Base-by-base conservation (phyloP, 2,329 filamentous ascomycete species). In the Tolypocladium sp. region DNA sequence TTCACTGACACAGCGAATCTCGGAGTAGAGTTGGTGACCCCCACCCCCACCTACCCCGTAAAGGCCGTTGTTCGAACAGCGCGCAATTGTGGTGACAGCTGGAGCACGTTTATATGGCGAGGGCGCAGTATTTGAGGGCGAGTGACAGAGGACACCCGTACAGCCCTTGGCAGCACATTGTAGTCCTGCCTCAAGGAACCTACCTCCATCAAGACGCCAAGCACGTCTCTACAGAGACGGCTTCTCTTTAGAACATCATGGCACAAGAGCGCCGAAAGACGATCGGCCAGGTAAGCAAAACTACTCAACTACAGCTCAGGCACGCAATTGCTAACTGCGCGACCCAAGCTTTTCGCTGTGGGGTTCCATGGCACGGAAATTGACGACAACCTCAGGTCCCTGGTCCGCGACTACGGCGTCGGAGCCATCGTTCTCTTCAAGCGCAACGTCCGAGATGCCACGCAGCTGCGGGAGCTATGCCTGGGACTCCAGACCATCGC, bases 361-460 rank as follows among this genome's bases (percentile, higher is more conserved):
- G 66, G 66, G 25, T 68, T 68, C 57, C 65, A 68, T 56, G 63
- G 63, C 57, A 61, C 59, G 12, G 58, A 61, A 15, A 55, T 66
- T 41, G 63, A 67, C 57, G 40, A 58, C 22, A 60, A 65, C 30
- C 67, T 68, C 52, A 63, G 55, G 9, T 63, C 66, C 5, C 61
- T 68, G 10, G 63, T 68, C 37, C 64, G 63, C 5, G 64, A 68
- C 52, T 68, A 67, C 55, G 65, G 65, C 41, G 62, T 68, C 37
- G 66, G 66, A 2, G 64, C 66, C 56, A 62, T 68, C 33, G 64
- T 68, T 1, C 62, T 68, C 3, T 68, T 68, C 64, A 67, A 67
- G 58, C 63, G 66, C 57, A 68, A 68, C 35, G 60, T 68, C 35
- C 38, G 59, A 20, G 61, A 63, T n/a, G 63, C 66, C 5, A 38